Base-by-base conservation (phyloP, 805 yeast species). In the Teunomyces barrocoloradensis region DNA sequence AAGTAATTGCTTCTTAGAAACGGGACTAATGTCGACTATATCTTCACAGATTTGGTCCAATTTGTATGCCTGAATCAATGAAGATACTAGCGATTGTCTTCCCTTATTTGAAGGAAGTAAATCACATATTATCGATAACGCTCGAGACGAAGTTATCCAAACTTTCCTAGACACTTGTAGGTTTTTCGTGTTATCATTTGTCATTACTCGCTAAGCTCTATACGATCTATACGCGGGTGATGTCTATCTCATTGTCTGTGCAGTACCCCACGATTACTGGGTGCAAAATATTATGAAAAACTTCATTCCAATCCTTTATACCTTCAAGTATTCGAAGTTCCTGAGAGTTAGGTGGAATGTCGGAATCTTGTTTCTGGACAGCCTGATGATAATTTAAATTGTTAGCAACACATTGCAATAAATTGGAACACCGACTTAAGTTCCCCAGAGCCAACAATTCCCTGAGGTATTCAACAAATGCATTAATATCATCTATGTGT, bases 81-180 rank as follows among this genome's bases (percentile, higher is more conserved):
- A 56, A 13, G 64, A 57, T 0, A 79, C 76, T 7, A 78, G 58
- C 1, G 76, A 63, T 23, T 78, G 77, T n/a, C 87, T 61, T 3
- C 75, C 78, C 17, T 59, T 59, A 56, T 82, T 82, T 0, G 85
- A 66, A 0, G 87, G 87, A 1, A 82, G 63, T 27, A 63, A 50
- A 49, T 80, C 84, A 36, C 64, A 55, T 23, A 64, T 34, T 10
- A 43, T 41, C 6, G 62, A 44, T 15, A 56, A 49, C n/a, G 45
- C 43, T 2, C 45, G 50, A 9, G 64, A 59, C 6, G 53, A 56
- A 4, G 61, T 54, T 6, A 64, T 40, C 55, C 56, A 59, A 21
- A 63, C 63, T 9, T 48, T 49, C 44, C 66, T 43, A 25, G 44
- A 18, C 33, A 40, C 17, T 21, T 35, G 39, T 30, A 40, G 11